Conservation (phyloP, 805 yeast genomes). For the Torulaspora microellipsoides region DNA sequence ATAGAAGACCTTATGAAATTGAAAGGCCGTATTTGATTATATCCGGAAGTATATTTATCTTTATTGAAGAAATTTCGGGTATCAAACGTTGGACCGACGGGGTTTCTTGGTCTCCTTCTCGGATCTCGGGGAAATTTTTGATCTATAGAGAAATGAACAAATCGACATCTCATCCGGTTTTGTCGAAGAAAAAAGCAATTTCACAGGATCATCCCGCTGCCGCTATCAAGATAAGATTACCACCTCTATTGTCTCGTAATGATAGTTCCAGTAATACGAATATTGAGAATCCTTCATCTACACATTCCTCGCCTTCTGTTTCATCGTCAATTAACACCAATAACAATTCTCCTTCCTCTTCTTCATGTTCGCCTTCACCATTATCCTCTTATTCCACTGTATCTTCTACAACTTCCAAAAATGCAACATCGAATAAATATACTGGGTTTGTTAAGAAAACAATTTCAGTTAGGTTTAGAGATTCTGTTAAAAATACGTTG, state of each 20-base stretch:
- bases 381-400: neutral
- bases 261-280: neutral
- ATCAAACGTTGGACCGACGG: constrained; percentile 97
- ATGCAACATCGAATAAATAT: constrained; percentile 12
- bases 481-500: constrained; percentile 13
- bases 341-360: neutral
- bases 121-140: constrained; percentile 80
- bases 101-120: constrained; percentile 87
- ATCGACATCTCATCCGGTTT: constrained; percentile 1
- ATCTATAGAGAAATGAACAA: constrained; percentile 62
- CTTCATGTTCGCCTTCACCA: constrained; percentile 2
- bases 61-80: constrained; percentile 74
- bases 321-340: neutral
- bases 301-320: neutral
- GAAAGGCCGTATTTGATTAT: constrained; percentile 63
- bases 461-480: constrained; percentile 54
- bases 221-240: constrained; percentile 10
- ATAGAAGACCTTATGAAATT: constrained; percentile 76
- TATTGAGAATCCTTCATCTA: neutral
- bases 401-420: constrained; percentile 1
- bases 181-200: constrained; percentile 37
- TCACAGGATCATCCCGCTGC: constrained; percentile 18
- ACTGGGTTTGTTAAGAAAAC: constrained; percentile 80
- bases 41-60: constrained; percentile 80
- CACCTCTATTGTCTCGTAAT: constrained; percentile 10